phyloP scores from a whole-genome alignment of 1,284 basidiomycete genomes.

The Apiotrichum gamsii region DNA sequence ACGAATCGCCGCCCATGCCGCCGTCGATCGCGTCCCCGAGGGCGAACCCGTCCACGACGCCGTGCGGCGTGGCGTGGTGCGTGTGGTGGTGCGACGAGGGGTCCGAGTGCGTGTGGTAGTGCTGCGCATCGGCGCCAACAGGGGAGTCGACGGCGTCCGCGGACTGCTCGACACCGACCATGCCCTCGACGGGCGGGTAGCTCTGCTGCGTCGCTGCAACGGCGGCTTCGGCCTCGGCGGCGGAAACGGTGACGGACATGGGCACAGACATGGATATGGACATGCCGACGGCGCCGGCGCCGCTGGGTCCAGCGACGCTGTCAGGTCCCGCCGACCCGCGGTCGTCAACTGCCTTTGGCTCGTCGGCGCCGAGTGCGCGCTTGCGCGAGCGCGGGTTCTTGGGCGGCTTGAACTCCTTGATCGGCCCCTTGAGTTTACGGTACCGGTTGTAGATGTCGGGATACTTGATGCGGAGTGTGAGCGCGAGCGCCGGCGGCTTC shows the following conservation, averaged over 20 bases:
- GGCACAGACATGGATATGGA: no score
- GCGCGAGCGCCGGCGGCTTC: constrained; percentile 36
- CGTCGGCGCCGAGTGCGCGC: not conserved
- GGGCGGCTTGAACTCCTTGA: constrained; percentile 33
- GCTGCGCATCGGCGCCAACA: constrained; percentile 4
- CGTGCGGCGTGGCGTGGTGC: not conserved
- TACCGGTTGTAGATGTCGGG: constrained; percentile 46
- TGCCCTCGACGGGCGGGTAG: constrained; percentile 49
- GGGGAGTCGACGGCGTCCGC: constrained; percentile 1
- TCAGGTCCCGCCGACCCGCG: not conserved
- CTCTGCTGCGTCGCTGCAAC: no score
- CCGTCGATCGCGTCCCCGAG: constrained; percentile 8
- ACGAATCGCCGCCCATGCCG: constrained; percentile 5
- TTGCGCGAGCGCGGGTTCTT: constrained; percentile 20
- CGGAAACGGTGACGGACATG: not conserved
- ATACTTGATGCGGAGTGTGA: constrained; percentile 41
- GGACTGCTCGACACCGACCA: not conserved
- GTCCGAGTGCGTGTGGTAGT: not conserved
- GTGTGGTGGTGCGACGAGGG: not conserved
- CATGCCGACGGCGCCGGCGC: not conserved
- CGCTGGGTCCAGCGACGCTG: not conserved
- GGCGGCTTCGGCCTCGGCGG: no score
- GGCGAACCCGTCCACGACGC: constrained; percentile 6
- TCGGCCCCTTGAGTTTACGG: constrained; percentile 40
- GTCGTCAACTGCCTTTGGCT: not conserved